Evolutionary conservation across 1,284 basidiomycete species (phyloP), one percentile per base, ranked within the genome.

Genomic region (Ceratobasidium sp.): DNA sequence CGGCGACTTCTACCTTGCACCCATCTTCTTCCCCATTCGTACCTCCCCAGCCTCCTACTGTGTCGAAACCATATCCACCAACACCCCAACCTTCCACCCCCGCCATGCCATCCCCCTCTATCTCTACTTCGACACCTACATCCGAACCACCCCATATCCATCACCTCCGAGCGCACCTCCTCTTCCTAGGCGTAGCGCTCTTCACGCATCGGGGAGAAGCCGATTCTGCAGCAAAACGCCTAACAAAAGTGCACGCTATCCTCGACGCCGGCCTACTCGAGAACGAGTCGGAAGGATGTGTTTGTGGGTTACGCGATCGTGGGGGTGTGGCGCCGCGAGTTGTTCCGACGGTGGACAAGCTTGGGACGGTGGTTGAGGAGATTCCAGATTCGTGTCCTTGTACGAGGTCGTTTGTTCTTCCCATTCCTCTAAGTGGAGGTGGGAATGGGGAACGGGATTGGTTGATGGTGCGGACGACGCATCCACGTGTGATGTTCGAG

Each of bases 401-500:
- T 27, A 29, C 24, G 3, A 9, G 47, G 36, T 71, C 67, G 27
- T 71, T 59, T 33, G 15, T 71, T 19, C 56, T 71, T 29, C 67
- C 67, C n/a, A 50, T 71, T 6, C 67, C 67, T 33, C 73, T 54
- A 9, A 51, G 31, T 24, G 29, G n/a, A 5, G 63, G 11, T 41
- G 36, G 36, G 11, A 11, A 11, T 41, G 36, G 36, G 36, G 36
- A 41, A 11, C 4, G 36, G 36, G 69, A 63, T 27, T 29, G 48
- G 5, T 33, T 93, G 0, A 81, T 84, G 60, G 78, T 93, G 1
- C 88, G 88, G 64, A 85, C 86, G 1, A 92, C 91, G 4, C 91
- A 92, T 77, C 91, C 92, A 0, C 86, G 89, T 1, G 81, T 90
- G 5, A 79, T 93, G 0, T 89, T 89, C 75, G 80, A 88, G 22